Evolutionary conservation across 345 rosid genomes (phyloP), one percentile per base, ranked within the genome.

Genomic region (Litchi chinensis): DNA sequence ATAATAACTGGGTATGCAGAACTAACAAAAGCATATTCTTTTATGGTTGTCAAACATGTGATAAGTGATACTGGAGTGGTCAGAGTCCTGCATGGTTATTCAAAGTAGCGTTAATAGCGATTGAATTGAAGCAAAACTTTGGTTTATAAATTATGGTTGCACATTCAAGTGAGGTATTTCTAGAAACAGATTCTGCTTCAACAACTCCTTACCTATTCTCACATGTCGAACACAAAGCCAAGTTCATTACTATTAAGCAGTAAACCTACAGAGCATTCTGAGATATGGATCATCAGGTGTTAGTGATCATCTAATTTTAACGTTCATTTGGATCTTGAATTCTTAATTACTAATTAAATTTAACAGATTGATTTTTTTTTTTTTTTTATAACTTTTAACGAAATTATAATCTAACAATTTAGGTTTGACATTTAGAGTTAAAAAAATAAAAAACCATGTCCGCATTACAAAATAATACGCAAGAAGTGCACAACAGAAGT

Each of bases 1-100:
- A 94, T 91, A 37, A 96, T 88, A 68, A 96, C 98, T 0, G 99
- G 98, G 79, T 87, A 96, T 15, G 92, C 91, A 18, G 99, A 94
- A 68, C 82, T 88, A 69, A 52, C 76, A 83, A 97, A 97, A 39
- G 98, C 98, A 82, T 90, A 69, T 76, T 91, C 90, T 83, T 89
- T 90, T 22, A 97, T 93, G 32, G 98, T 93, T 80, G 76, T 86
- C 82, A 97, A 83, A 79, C 98, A 97, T 79, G 89, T 89, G 78
- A 87, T 82, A 5, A 94, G 90, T 22, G 89, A 84, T 28, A 97
- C 93, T 1, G 99, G 98, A 74, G 93, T 73, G 12, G 99, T 94
- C 46, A 97, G 83, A 11, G 98, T 96, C 87, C 98, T 96, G 79
- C 65, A 85, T 57, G 24, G 32, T 18, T 77, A 81, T 65, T 50